Conservation (phyloP, 2,329 filamentous ascomycete species). For the Colletotrichum sp. region DNA sequence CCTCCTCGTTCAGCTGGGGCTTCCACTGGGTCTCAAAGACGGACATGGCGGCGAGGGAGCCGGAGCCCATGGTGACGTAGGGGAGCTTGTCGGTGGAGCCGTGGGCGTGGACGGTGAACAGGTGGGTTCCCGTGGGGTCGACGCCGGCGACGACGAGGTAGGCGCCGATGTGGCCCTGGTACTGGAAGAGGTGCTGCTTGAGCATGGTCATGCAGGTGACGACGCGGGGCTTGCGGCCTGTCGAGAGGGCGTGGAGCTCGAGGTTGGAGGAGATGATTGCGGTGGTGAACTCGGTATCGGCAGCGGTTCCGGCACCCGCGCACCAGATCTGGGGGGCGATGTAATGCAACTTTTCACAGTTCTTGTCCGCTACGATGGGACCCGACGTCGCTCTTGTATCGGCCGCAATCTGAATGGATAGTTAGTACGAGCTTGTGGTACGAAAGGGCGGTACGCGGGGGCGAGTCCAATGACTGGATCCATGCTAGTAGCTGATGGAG, state of each 20-base stretch:
- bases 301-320: constrained; percentile 94
- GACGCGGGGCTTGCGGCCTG: constrained; percentile 94
- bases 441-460: background rate
- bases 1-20: constrained; percentile 74
- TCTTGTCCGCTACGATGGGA: constrained; percentile 99
- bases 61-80: constrained; percentile 98
- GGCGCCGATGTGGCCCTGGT: constrained; percentile 97
- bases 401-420: constrained; percentile 78
- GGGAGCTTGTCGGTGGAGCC: constrained; percentile 98
- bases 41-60: constrained; percentile 94
- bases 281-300: constrained; percentile 99
- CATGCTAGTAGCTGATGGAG: background rate
- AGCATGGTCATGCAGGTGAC: constrained; percentile 99
- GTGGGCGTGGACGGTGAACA: constrained; percentile 98
- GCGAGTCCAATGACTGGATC: background rate
- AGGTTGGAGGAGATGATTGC: constrained; percentile 98
- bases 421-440: constrained; percentile 16
- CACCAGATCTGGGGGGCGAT: constrained; percentile 99
- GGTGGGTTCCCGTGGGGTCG: constrained; percentile 91
- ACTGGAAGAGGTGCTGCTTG: constrained; percentile 98
- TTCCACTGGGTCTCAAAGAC: constrained; percentile 98
- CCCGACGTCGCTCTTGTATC: constrained; percentile 97
- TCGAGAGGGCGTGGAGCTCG: constrained; percentile 95
- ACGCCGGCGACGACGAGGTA: constrained; percentile 97
- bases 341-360: constrained; percentile 99